phyloP scores from a whole-genome alignment of 2,329 filamentous ascomycete genomes.

The Myotisia sp. region DNA sequence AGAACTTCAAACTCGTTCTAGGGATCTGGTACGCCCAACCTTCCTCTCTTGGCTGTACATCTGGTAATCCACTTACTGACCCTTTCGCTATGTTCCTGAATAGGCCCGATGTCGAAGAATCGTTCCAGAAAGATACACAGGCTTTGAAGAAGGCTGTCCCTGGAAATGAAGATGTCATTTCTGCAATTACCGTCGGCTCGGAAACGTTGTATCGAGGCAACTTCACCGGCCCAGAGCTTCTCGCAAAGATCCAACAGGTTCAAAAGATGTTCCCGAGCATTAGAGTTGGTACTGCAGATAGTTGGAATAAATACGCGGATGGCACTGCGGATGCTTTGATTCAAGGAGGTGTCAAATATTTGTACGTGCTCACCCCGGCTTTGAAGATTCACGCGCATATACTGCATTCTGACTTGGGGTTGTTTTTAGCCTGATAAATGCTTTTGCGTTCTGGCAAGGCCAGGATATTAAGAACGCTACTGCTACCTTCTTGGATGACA shows the following conservation, averaged over 20 bases:
- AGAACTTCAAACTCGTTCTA: constrained; percentile 53
- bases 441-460: constrained; percentile 61
- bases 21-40: constrained; percentile 47
- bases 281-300: constrained; percentile 54
- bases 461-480: constrained; percentile 44
- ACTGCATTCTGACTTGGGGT: not conserved
- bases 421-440: constrained; percentile 43
- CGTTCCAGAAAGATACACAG: constrained; percentile 46
- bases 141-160: constrained; percentile 37
- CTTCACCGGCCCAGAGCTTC: constrained; percentile 46
- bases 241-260: constrained; percentile 48
- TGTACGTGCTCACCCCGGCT: constrained; percentile 26
- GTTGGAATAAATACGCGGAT: constrained; percentile 58
- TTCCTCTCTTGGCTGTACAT: not conserved
- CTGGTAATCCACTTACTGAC: not conserved
- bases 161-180: constrained; percentile 43
- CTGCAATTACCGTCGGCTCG: constrained; percentile 56
- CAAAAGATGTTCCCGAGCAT: constrained; percentile 41
- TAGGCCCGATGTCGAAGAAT: constrained; percentile 49
- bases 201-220: constrained; percentile 57
- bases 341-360: constrained; percentile 43
- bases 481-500: constrained; percentile 52
- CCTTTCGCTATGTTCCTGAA: not conserved
- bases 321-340: constrained; percentile 53
- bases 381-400: not conserved